Base-by-base conservation (phyloP, 495 filamentous ascomycete species). In the Aspergillus coremiiformis region DNA sequence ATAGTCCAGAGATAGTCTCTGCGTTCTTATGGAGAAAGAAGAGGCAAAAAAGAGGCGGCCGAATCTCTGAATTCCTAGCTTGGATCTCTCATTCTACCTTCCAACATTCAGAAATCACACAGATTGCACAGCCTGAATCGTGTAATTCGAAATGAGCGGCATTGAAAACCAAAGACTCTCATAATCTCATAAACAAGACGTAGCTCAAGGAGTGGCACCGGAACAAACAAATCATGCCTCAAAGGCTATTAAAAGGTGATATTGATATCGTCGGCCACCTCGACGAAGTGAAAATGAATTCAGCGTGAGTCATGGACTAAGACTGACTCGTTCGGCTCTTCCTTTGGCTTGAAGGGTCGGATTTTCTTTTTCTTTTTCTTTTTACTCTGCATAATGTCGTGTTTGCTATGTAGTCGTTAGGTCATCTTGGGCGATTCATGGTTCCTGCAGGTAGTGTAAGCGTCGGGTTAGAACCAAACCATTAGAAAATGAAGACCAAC, bases 41-140 rank as follows among this genome's bases (percentile, higher is more conserved):
- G n/a, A n/a, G n/a, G n/a, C n/a, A n/a, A 21, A 41, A 30, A 55
- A 70, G 73, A 76, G 72, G 73, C 59, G 73, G 73, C 73, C 73
- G 55, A 64, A 64, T 70, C 64, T 69, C 61, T 70, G 59, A 62
- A 65, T 73, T 68, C 60, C 53, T 70, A 61, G 62, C 61, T 59
- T 55, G 52, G 55, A 66, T 68, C n/a, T n/a, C n/a, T n/a, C 58
- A 48, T 51, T 54, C 53, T 53, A 61, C 39, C 19, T 49, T 35
- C 32, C 32, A 12, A 50, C 57, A 55, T 51, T 37, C n/a, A 35
- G 32, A 35, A 14, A 41, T 50, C 52, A 63, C 44, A 57, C 14
- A 35, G 14, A 14, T 15, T 35, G 32, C 11, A 35, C 32, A 35
- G 32, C 2, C 32, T 14, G n/a, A 35, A 35, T 35, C 12, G 32